A percentile compares a stretch with the other conserved stretches of the same genome.
Evolutionary conservation across 108 stramenopile species (phyloP).

Genomic region (Cyclotella kingstonii): DNA sequence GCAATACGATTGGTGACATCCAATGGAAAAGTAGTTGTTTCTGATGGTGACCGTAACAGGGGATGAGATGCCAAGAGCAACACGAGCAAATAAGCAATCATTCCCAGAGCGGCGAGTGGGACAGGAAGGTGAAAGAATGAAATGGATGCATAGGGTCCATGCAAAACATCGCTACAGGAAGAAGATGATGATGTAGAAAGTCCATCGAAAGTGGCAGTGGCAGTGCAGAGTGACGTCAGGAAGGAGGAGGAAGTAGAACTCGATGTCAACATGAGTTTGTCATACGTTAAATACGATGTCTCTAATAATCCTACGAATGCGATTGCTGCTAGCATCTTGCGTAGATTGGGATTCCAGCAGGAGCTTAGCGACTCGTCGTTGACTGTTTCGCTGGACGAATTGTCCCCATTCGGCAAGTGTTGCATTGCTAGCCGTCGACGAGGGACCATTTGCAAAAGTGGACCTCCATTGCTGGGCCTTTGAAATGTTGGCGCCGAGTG

Average conservation of each 20-base stretch:
- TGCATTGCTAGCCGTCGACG: neutral
- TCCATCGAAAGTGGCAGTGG: too few species aligned
- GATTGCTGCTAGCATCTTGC: constrained; percentile 58
- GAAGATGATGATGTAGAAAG: too few species aligned
- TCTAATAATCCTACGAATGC: constrained; percentile 62
- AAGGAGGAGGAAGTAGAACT: constrained; percentile 15
- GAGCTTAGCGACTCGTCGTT: neutral
- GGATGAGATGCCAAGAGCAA: constrained; percentile 52
- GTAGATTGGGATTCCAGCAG: constrained; percentile 64
- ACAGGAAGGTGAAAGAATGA: constrained; percentile 49
- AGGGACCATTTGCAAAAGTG: too few species aligned
- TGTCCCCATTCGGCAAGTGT: neutral
- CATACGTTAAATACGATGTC: constrained; percentile 74
- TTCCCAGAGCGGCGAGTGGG: constrained; percentile 63
- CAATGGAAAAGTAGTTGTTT: constrained; percentile 1
- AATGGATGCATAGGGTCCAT: constrained; percentile 71
- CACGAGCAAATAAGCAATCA: constrained; percentile 59
- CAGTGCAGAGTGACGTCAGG: constrained; percentile 26
- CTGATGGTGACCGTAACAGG: constrained; percentile 12
- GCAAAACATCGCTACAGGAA: constrained; percentile 52
- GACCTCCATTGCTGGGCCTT: too few species aligned
- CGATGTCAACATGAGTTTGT: constrained; percentile 54
- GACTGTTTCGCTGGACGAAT: too few species aligned
- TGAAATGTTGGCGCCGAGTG: too few species aligned
- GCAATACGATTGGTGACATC: constrained; percentile 53